Base-by-base conservation (phyloP, 192 early-diverging fungal species). In the Coemansia sp. region DNA sequence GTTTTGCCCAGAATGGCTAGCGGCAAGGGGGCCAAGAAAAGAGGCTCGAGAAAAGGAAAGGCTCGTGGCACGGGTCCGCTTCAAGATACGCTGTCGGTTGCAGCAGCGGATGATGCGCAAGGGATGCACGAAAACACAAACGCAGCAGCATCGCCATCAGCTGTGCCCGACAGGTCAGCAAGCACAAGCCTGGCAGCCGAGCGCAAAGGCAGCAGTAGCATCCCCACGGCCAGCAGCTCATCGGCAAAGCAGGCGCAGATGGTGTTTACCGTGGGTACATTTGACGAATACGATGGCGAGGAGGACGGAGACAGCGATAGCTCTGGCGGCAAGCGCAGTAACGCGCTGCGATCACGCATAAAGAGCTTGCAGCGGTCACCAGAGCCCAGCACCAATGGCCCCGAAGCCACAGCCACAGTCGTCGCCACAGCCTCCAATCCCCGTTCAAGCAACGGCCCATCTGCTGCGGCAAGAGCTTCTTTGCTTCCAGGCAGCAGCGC, bases 251-350 rank as follows among this genome's bases (percentile, higher is more conserved):
- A 71, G 65, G 65, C 51, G 11, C 79, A 77, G 41, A 76, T 76
- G 79, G 74, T 81, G 11, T 82, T 82, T 43, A 82, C 79, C 6
- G 72, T 82, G 7, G 79, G 79, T 12, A 82, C 79, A 3, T 82
- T 82, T 71, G 79, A 82, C 22, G 79, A 82, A 3, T 66, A 77
- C 22, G 74, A 76, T 5, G 28, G 51, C 17, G 48, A 52, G 9
- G 63, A 32, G 14, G 28, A 58, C 7, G 35, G 15, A n/a, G 74
- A 67, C 43, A 61, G 38, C 51, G 56, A 72, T 38, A 72, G 64
- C 64, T 53, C 28, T 39, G 41, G 62, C 61, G 61, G 39, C 3
- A 41, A 43, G 17, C 58, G 34, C 37, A 63, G 41, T n/a, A 43
- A 34, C 28, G 52, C 37, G 32, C 32, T 64, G 28, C 62, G 45